These are phyloP conservation scores for Penicillium polonicum DNA, from an alignment of 2,329 filamentous ascomycete genomes.

Conservation along the genomic window DNA sequence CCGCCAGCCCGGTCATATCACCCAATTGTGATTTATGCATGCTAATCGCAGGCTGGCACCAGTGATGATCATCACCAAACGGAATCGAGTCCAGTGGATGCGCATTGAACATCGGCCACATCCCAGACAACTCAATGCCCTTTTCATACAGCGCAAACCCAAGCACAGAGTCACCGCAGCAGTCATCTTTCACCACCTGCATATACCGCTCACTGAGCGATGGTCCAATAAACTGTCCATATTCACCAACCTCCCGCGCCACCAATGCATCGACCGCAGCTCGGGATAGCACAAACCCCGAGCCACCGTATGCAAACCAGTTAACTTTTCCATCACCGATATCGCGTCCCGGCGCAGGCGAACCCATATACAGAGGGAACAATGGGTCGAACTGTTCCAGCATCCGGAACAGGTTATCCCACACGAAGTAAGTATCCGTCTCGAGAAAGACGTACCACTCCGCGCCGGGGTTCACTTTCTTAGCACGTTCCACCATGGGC, in stretches of 20 bases:
- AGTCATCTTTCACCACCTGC: constrained; percentile 47
- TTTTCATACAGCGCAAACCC: constrained; percentile 50
- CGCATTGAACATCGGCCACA: constrained; percentile 51
- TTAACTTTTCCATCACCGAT: constrained; percentile 14
- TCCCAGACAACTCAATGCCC: constrained; percentile 47
- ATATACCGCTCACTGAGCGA: constrained; percentile 45
- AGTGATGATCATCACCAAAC: constrained; percentile 45
- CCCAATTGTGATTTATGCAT: constrained; percentile 50
- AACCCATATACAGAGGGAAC: constrained; percentile 51
- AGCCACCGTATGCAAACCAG: constrained; percentile 53
- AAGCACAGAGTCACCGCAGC: constrained; percentile 55
- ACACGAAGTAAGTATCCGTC: constrained; percentile 54
- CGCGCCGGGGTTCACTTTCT: constrained; percentile 48
- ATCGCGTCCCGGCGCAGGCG: constrained; percentile 44
- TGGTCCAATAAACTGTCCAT: constrained; percentile 43
- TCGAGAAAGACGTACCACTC: constrained; percentile 59
- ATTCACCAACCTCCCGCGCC: constrained; percentile 5
- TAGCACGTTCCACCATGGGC: constrained; percentile 55
- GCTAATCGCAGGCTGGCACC: constrained; percentile 53
- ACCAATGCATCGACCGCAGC: constrained; percentile 48
- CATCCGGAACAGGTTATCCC: constrained; percentile 50
- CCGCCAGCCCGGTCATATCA: constrained; percentile 52
- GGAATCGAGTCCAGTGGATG: constrained; percentile 53
- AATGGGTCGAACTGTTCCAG: constrained; percentile 51
- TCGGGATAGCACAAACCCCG: constrained; percentile 49